Evolutionary conservation across 2,329 filamentous ascomycete species (phyloP).

Genomic region (Ophiocordyceps camponoti-floridani): DNA sequence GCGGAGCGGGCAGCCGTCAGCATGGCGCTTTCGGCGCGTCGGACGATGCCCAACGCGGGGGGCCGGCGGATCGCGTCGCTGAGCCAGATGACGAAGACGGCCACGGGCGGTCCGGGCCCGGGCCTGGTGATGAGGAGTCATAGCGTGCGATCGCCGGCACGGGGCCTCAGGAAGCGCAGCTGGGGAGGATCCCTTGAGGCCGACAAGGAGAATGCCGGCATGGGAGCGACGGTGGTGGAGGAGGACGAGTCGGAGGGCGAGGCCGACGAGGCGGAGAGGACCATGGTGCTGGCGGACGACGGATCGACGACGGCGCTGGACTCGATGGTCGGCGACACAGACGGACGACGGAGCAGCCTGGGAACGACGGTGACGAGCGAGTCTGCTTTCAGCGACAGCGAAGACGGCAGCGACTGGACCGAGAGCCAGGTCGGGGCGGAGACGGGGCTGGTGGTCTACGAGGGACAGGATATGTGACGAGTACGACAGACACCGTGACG

Average conservation of each 20-base stretch:
- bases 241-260: conserved; percentile 11
- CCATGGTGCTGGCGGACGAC: background rate
- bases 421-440: conserved; percentile 7
- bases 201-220: conserved; percentile 44
- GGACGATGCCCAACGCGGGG: conserved; percentile 32
- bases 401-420: background rate
- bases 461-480: conserved; percentile 4
- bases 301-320: conserved; percentile 3
- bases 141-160: conserved; percentile 48
- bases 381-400: conserved; percentile 21
- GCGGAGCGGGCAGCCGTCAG: conserved; percentile 12
- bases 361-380: conserved; percentile 26
- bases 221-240: conserved; percentile 48
- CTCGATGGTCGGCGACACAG: conserved; percentile 20
- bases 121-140: conserved; percentile 59
- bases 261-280: background rate
- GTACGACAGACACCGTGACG: too few relatives aligned
- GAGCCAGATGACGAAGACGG: conserved; percentile 64
- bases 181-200: conserved; percentile 43
- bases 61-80: conserved; percentile 75
- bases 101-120: conserved; percentile 11
- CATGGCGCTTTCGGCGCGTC: conserved; percentile 35
- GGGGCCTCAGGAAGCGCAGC: conserved; percentile 44
- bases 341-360: conserved; percentile 28
- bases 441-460: conserved; percentile 16